Conservation (phyloP, 441 rosid genomes). For the Eugenia klotzschiana region DNA sequence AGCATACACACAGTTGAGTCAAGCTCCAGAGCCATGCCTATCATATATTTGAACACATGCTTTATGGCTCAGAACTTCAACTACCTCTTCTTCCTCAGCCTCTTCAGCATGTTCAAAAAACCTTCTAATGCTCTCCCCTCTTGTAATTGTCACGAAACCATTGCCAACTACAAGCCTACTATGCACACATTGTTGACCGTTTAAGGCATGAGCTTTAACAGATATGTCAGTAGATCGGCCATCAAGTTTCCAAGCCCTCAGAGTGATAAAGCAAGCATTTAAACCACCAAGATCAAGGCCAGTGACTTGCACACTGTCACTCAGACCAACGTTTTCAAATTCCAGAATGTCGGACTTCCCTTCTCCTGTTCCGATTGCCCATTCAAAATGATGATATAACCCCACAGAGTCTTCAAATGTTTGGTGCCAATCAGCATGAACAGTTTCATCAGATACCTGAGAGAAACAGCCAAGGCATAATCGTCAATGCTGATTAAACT, state of each 20-base stretch:
- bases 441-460: slow-evolving; percentile 57
- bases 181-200: slow-evolving; percentile 76
- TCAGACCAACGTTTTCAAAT: slow-evolving; percentile 75
- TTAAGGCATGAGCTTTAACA: slow-evolving; percentile 78
- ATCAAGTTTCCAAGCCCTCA: slow-evolving; percentile 77
- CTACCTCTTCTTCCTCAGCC: slow-evolving; percentile 95
- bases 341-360: slow-evolving; percentile 72
- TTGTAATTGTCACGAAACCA: slow-evolving; percentile 75
- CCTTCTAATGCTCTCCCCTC: slow-evolving; percentile 63
- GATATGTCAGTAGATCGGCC: slow-evolving; percentile 71
- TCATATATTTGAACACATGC: neutral
- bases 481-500: neutral
- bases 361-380: slow-evolving; percentile 89
- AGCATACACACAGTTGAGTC: neutral
- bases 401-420: slow-evolving; percentile 61
- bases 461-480: neutral
- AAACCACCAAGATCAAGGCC: slow-evolving; percentile 58
- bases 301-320: slow-evolving; percentile 43
- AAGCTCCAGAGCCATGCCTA: neutral
- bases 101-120: slow-evolving; percentile 96
- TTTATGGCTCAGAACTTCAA: slow-evolving; percentile 2
- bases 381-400: slow-evolving; percentile 75
- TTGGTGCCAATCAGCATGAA: slow-evolving; percentile 78
- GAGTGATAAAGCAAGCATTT: slow-evolving; percentile 59
- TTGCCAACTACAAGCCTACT: slow-evolving; percentile 80